phyloP scores from a whole-genome alignment of 805 yeast species.

The Saturnispora halmiae region DNA sequence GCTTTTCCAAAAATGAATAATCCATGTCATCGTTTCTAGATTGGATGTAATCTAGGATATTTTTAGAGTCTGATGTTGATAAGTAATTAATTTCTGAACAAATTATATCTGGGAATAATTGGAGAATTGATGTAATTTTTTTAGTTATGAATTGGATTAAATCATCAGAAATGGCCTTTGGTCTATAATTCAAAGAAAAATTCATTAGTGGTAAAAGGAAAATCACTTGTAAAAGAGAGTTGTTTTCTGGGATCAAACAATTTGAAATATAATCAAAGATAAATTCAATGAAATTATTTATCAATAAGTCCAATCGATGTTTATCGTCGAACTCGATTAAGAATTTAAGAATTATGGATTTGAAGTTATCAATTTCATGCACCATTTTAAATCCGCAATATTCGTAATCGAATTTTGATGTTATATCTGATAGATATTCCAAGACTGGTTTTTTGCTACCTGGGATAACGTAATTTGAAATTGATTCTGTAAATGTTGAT shows the following conservation, averaged over 20 bases:
- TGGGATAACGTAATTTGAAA: conserved; percentile 28
- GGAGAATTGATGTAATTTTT: conserved; percentile 21
- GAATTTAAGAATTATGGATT: conserved; percentile 32
- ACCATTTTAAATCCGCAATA: conserved; percentile 24
- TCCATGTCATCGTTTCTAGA: conserved; percentile 15
- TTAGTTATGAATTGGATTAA: conserved; percentile 28
- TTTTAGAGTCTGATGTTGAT: conserved; percentile 15
- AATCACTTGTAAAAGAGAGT: conserved; percentile 39
- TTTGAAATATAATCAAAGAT: conserved; percentile 26
- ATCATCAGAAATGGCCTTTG: conserved; percentile 44
- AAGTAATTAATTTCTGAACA: conserved; percentile 25
- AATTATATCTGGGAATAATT: conserved; percentile 20
- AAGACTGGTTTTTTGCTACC: conserved; percentile 30
- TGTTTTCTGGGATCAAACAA: conserved; percentile 11
- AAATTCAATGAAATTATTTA: conserved; percentile 34
- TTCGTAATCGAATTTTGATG: conserved; percentile 23
- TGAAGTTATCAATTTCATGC: conserved; percentile 22
- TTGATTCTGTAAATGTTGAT: conserved; percentile 31
- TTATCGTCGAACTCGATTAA: conserved; percentile 35
- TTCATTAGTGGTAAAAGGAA: conserved; percentile 51
- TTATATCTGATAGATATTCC: conserved; percentile 28
- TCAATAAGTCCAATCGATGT: conserved; percentile 40
- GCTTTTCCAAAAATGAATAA: conserved; percentile 23
- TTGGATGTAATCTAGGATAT: conserved; percentile 10
- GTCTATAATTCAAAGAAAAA: conserved; percentile 47